A percentile compares a stretch with the other conserved stretches of the same genome.
Conservation (phyloP, 179 eudicot genomes). For the Beta corolliflora region DNA sequence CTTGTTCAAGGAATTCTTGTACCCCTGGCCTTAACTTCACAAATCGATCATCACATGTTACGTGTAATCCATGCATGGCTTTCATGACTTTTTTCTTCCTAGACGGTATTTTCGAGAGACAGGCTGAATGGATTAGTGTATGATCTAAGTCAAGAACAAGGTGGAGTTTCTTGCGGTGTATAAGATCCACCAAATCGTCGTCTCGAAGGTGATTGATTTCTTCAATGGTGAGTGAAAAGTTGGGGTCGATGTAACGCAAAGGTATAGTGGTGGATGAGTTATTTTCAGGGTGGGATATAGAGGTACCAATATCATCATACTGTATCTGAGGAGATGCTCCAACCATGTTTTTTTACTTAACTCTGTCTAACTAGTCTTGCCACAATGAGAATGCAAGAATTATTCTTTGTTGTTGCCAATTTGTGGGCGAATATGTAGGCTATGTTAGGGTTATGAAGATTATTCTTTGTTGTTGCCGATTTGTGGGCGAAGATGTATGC, state of each 20-base stretch:
- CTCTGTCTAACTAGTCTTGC: no score
- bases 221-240: neutral
- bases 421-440: no score
- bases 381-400: no score
- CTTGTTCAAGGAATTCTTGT: neutral
- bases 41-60: neutral
- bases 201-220: neutral
- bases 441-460: no score
- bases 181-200: neutral
- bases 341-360: no score
- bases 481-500: no score
- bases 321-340: no score
- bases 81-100: neutral
- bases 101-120: no score
- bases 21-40: slow-evolving; percentile 20
- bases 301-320: no score
- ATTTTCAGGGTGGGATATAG: neutral
- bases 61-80: neutral
- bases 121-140: slow-evolving; percentile 6
- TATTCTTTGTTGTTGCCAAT: no score
- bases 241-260: neutral
- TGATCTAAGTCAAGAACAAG: slow-evolving; percentile 21
- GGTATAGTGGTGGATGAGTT: neutral
- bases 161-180: slow-evolving; percentile 19
- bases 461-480: no score